A percentile compares a stretch with the other conserved stretches of the same genome.
phyloP scores from a whole-genome alignment of 2,329 filamentous ascomycete genomes.

The Clarireedia homoeocarpa region DNA sequence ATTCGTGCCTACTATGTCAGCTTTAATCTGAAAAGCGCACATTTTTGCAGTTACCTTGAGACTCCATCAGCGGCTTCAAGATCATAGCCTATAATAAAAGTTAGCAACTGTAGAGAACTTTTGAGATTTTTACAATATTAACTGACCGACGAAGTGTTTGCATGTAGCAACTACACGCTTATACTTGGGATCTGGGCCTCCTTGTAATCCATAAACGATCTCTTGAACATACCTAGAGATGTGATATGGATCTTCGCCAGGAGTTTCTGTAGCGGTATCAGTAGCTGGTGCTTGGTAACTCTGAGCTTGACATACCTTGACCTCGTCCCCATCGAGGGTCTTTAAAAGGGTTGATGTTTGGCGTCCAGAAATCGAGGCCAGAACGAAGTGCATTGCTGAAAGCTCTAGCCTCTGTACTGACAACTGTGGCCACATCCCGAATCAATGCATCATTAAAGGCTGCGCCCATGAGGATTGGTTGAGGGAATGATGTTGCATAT shows the following conservation, averaged over 20 bases:
- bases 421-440: conserved; percentile 44
- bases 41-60: conserved; percentile 30
- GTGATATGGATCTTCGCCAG: conserved; percentile 47
- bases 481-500: conserved; percentile 57
- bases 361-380: conserved; percentile 54
- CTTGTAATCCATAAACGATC: conserved; percentile 44
- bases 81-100: conserved; percentile 40
- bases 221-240: conserved; percentile 23
- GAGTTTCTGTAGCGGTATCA: conserved; percentile 37
- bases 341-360: conserved; percentile 59
- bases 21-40: no score
- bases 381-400: conserved; percentile 53
- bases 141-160: conserved; percentile 42
- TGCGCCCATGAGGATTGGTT: conserved; percentile 54
- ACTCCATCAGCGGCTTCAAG: conserved; percentile 37
- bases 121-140: no score
- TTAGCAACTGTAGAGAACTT: no score
- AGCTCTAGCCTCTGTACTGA: conserved; percentile 54
- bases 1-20: conserved; percentile 29
- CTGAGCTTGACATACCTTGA: conserved; percentile 20
- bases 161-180: conserved; percentile 46
- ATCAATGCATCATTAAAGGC: conserved; percentile 58
- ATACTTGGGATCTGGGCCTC: conserved; percentile 32
- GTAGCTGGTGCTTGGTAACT: no score
- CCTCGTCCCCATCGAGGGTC: conserved; percentile 57